A percentile compares a stretch with the other conserved stretches of the same genome.
These are phyloP conservation scores for Rhizopus arrhizus DNA, from an alignment of 371 early-diverging fungal genomes.

Conservation along the genomic window DNA sequence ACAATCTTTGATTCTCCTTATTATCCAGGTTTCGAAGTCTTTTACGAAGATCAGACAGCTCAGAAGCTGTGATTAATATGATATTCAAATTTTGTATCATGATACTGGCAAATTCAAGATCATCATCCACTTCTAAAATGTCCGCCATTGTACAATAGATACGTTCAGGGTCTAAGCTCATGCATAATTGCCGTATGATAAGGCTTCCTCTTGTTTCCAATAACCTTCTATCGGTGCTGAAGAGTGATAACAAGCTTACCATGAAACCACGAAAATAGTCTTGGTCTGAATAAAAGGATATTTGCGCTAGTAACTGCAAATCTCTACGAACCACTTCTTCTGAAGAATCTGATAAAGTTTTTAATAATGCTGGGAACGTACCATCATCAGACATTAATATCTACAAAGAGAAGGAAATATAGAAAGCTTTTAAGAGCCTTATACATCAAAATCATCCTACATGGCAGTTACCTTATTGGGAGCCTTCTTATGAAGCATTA, in stretches of 20 bases:
- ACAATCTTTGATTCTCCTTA: constrained; percentile 70
- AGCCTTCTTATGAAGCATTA: constrained; percentile 88
- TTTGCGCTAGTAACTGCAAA: constrained; percentile 89
- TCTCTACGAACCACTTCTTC: constrained; percentile 90
- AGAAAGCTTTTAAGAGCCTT: neutral
- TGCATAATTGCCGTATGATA: constrained; percentile 88
- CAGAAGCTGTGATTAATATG: constrained; percentile 89
- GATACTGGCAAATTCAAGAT: constrained; percentile 83
- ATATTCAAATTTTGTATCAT: constrained; percentile 94
- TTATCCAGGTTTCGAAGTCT: constrained; percentile 72
- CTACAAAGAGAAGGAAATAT: constrained; percentile 17
- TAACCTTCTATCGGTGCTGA: constrained; percentile 82
- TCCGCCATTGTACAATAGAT: constrained; percentile 84
- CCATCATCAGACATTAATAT: constrained; percentile 77
- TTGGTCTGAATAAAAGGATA: constrained; percentile 79
- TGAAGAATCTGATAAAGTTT: constrained; percentile 84
- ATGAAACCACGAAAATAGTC: constrained; percentile 81
- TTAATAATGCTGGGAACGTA: constrained; percentile 79
- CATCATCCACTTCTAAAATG: constrained; percentile 80
- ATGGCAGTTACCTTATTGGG: constrained; percentile 61
- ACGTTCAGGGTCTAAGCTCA: constrained; percentile 81
- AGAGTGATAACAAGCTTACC: constrained; percentile 76
- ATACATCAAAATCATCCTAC: neutral
- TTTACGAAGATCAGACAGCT: constrained; percentile 76
- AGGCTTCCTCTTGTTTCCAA: constrained; percentile 84